Percentiles rank a stretch among this genome's conserved stretches.
Conservation (phyloP, 1,284 basidiomycete species). For the Ceratorhiza oryzae-sativae region DNA sequence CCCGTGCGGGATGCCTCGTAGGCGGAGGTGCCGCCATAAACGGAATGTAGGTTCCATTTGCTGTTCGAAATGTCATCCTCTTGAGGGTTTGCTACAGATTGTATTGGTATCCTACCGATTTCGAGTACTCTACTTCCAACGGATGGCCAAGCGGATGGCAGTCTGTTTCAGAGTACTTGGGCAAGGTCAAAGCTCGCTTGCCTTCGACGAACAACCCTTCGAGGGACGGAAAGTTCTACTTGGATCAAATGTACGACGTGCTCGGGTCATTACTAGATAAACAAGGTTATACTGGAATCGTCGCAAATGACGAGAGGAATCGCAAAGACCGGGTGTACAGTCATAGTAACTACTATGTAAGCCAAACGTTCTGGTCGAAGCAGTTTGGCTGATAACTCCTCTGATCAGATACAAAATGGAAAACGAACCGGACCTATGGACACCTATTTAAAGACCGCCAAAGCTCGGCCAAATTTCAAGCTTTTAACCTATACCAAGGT, state of each 20-base stretch:
- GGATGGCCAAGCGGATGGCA: slow-evolving; percentile 66
- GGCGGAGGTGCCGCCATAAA: slow-evolving; percentile 70
- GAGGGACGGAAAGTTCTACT: slow-evolving; percentile 65
- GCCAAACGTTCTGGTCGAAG: slow-evolving; percentile 43
- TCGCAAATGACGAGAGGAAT: slow-evolving; percentile 64
- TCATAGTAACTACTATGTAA: slow-evolving; percentile 61
- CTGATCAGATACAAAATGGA: slow-evolving; percentile 62
- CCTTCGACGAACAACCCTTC: slow-evolving; percentile 67
- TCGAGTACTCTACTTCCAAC: slow-evolving; percentile 59
- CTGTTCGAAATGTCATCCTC: neutral
- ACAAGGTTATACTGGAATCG: slow-evolving; percentile 61
- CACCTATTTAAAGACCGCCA: slow-evolving; percentile 65
- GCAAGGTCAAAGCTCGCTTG: slow-evolving; percentile 58
- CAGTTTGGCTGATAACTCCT: slow-evolving; percentile 50
- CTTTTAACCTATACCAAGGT: slow-evolving; percentile 60
- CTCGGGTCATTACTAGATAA: slow-evolving; percentile 55
- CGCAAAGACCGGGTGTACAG: slow-evolving; percentile 66
- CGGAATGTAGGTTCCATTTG: slow-evolving; percentile 59
- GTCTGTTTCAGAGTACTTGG: slow-evolving; percentile 60
- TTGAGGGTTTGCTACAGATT: slow-evolving; percentile 54
- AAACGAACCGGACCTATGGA: slow-evolving; percentile 66
- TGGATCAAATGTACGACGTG: slow-evolving; percentile 60
- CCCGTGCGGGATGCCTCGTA: slow-evolving; percentile 59
- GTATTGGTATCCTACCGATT: slow-evolving; percentile 62
- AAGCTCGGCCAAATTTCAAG: slow-evolving; percentile 60